phyloP scores from a whole-genome alignment of 768 basidiomycete species.

The Trametes sanguinea region DNA sequence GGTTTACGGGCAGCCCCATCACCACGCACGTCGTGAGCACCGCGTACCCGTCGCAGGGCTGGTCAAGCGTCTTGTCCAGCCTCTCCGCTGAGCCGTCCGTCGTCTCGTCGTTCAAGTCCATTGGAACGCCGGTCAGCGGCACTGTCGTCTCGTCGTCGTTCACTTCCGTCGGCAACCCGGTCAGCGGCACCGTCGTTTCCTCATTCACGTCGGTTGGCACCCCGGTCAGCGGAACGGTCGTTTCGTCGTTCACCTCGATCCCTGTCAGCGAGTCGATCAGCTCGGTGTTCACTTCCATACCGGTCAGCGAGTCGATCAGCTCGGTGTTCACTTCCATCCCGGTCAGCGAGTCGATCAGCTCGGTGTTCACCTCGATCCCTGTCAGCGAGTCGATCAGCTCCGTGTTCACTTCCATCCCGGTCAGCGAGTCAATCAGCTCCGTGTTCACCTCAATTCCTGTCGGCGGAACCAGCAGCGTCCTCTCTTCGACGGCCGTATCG shows the following conservation, averaged over 20 bases:
- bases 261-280: no score
- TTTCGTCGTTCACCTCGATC: background rate
- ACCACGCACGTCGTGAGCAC: no score
- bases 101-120: background rate
- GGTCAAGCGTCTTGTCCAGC: background rate
- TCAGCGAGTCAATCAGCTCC: background rate
- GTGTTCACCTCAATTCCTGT: background rate
- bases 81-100: background rate
- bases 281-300: background rate
- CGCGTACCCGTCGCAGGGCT: no score
- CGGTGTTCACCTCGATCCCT: background rate
- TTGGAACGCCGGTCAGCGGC: background rate
- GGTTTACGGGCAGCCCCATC: no score
- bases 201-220: background rate
- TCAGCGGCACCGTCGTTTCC: background rate
- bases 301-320: no score
- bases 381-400: background rate
- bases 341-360: background rate
- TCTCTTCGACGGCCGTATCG: no score
- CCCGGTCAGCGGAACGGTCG: no score
- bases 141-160: no score
- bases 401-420: background rate
- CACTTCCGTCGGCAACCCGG: background rate
- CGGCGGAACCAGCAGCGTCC: background rate
- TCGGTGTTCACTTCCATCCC: background rate